Conservation (phyloP, 208 protist species). For the Angomonas deanei region DNA sequence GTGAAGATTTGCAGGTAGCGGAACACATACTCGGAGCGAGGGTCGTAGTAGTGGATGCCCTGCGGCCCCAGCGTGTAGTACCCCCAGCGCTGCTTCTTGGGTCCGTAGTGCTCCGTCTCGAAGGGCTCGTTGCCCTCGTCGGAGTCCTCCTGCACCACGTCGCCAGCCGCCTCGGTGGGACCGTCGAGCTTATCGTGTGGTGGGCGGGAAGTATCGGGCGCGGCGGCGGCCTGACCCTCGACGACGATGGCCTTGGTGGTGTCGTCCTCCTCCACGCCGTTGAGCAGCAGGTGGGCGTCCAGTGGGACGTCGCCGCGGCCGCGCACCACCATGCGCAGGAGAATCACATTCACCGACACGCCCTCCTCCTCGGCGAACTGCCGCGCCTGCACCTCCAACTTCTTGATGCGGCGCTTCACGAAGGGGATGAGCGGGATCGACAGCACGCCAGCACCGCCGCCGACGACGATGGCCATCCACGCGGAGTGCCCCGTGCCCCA, state of each 20-base stretch:
- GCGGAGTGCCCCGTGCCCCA: conserved; percentile 23
- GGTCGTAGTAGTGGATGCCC: conserved; percentile 36
- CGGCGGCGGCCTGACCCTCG: background rate
- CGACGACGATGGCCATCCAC: conserved; percentile 53
- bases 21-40: conserved; percentile 59
- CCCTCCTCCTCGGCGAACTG: conserved; percentile 16
- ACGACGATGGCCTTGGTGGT: too few relatives aligned
- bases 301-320: conserved; percentile 9
- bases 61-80: conserved; percentile 7
- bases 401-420: conserved; percentile 20
- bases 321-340: conserved; percentile 19
- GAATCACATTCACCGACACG: conserved; percentile 23
- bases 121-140: background rate
- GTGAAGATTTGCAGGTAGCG: conserved; percentile 63
- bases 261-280: conserved; percentile 4
- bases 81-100: conserved; percentile 8
- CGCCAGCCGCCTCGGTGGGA: background rate
- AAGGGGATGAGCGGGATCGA: conserved; percentile 41
- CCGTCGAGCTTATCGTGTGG: background rate
- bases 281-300: conserved; percentile 1
- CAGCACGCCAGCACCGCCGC: conserved; percentile 21
- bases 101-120: conserved; percentile 5
- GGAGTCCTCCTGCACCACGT: background rate
- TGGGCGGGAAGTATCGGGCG: background rate
- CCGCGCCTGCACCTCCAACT: conserved; percentile 19